Evolutionary conservation across 2,329 filamentous ascomycete species (phyloP).

Genomic region (Fusarium neocosmosporiellum): DNA sequence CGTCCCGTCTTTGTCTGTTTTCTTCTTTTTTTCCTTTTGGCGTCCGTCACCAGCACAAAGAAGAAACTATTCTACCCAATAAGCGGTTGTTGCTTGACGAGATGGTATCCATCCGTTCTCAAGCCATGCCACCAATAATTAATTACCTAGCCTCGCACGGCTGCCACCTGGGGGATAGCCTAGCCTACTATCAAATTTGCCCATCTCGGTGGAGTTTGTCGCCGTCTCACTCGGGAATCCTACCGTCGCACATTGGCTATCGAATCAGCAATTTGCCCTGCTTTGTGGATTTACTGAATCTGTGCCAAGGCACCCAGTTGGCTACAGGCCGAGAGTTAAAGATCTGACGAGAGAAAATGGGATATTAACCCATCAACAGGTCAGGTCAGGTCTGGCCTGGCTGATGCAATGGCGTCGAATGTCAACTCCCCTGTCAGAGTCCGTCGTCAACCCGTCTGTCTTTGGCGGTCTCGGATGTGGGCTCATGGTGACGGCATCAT

Average conservation of each 20-base stretch:
- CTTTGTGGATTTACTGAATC: not conserved
- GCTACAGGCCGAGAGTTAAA: not conserved
- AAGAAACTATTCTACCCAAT: not conserved
- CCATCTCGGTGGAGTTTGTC: not conserved
- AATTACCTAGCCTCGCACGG: conserved; percentile 1
- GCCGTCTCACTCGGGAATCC: not conserved
- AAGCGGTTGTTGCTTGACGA: not conserved
- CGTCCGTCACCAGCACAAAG: not conserved
- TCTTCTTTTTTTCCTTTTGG: not conserved
- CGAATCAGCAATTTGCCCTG: not conserved
- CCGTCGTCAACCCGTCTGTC: not conserved
- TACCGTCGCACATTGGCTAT: not conserved
- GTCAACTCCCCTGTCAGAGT: not conserved
- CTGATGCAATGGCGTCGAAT: not conserved
- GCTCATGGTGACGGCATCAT: conserved; percentile 18
- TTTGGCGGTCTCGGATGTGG: not conserved
- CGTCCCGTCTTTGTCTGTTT: not conserved
- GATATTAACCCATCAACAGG: not conserved
- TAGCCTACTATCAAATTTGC: not conserved
- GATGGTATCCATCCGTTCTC: not conserved
- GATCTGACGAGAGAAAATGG: not conserved
- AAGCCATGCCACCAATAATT: not conserved
- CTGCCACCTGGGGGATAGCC: not conserved
- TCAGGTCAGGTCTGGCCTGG: not conserved
- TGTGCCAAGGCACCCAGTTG: not conserved